phyloP scores from a whole-genome alignment of 2,329 filamentous ascomycete genomes.

The Grosmannia serpens region DNA sequence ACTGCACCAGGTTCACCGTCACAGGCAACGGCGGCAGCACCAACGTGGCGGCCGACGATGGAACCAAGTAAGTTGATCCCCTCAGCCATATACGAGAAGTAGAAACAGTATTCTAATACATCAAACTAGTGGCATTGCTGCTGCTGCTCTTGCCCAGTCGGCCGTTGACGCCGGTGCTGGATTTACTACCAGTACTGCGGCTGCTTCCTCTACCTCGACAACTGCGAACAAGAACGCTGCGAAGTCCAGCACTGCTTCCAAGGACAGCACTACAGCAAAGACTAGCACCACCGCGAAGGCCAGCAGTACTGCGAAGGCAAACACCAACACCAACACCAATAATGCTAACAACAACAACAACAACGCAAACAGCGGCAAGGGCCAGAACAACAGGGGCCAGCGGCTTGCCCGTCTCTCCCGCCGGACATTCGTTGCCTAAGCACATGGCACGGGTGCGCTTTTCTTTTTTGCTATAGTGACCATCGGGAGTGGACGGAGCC shows the following conservation, averaged over 20 bases:
- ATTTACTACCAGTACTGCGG: slow-evolving; percentile 10
- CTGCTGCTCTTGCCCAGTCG: slow-evolving; percentile 11
- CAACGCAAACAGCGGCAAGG: slow-evolving; percentile 3
- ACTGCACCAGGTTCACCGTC: slow-evolving; percentile 31
- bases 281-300: background rate
- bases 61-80: slow-evolving; percentile 10
- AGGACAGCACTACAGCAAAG: background rate
- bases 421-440: slow-evolving; percentile 13
- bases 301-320: background rate
- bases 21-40: slow-evolving; percentile 14
- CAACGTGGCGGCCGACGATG: slow-evolving; percentile 19
- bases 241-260: background rate
- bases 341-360: slow-evolving; percentile 1
- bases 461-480: background rate
- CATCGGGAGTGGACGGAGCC: background rate
- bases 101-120: background rate
- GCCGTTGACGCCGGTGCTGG: slow-evolving; percentile 17
- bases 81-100: background rate
- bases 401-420: slow-evolving; percentile 13
- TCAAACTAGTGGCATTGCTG: slow-evolving; percentile 11
- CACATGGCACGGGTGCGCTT: background rate
- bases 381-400: slow-evolving; percentile 3
- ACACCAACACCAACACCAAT: background rate
- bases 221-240: slow-evolving; percentile 7
- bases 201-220: slow-evolving; percentile 7